Conservation (phyloP, 1,284 basidiomycete species). For the Leccinum colubrinum region DNA sequence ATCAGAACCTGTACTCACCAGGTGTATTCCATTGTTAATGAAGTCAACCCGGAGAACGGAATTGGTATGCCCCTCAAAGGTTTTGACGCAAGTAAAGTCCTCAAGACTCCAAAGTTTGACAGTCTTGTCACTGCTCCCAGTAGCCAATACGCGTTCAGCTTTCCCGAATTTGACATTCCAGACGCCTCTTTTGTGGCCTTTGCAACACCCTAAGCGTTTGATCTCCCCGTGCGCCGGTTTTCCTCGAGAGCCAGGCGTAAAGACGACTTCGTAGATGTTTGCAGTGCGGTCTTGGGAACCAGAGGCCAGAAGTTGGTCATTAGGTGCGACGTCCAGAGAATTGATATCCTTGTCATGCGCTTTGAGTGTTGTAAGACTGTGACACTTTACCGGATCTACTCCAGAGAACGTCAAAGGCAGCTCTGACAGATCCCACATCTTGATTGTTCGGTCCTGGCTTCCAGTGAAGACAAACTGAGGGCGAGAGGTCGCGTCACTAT, state of each 20-base stretch:
- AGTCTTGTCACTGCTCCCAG: conserved; percentile 93
- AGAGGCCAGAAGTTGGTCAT: conserved; percentile 86
- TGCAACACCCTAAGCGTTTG: conserved; percentile 83
- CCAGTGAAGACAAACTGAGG: conserved; percentile 86
- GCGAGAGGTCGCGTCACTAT: conserved; percentile 23
- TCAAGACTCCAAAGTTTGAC: conserved; percentile 93
- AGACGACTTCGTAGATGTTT: conserved; percentile 85
- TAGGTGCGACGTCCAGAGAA: conserved; percentile 89
- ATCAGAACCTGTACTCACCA: conserved; percentile 89
- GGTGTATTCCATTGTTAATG: conserved; percentile 79
- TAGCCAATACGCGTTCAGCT: conserved; percentile 84
- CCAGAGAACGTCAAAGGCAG: conserved; percentile 37
- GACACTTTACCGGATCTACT: conserved; percentile 49
- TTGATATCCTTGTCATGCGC: conserved; percentile 99
- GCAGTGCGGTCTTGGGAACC: conserved; percentile 96
- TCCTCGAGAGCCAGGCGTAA: conserved; percentile 40
- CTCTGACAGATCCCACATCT: conserved; percentile 90
- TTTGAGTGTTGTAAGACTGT: conserved; percentile 85
- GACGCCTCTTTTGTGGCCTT: conserved; percentile 95
- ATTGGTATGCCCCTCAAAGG: conserved; percentile 96
- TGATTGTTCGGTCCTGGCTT: conserved; percentile 95
- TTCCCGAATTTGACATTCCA: conserved; percentile 92
- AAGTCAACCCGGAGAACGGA: conserved; percentile 95
- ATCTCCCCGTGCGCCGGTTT: conserved; percentile 62
- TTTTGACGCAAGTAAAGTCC: conserved; percentile 90